Conservation (phyloP, 2,329 filamentous ascomycete genomes). For the Arthrobotrys iridis region DNA sequence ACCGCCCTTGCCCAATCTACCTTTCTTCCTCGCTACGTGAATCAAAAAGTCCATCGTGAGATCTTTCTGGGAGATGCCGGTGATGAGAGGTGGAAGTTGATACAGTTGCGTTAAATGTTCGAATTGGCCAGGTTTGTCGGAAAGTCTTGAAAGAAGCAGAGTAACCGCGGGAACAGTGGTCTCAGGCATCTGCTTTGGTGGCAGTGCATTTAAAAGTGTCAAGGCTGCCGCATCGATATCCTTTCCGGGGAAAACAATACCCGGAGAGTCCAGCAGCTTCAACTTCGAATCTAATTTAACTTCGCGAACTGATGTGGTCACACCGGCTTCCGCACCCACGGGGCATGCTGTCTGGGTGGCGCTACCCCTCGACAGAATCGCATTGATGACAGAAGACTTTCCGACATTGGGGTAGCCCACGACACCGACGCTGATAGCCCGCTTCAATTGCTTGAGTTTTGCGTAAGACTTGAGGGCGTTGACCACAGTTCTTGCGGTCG, state of each 20-base stretch:
- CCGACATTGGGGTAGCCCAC: slow-evolving; percentile 97
- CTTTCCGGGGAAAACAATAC: slow-evolving; percentile 85
- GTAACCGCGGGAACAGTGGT: slow-evolving; percentile 81
- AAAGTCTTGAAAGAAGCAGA: slow-evolving; percentile 83
- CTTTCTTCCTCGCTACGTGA: slow-evolving; percentile 92
- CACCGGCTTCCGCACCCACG: slow-evolving; percentile 88
- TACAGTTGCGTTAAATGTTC: slow-evolving; percentile 84
- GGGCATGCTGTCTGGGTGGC: slow-evolving; percentile 77
- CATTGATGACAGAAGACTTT: slow-evolving; percentile 96
- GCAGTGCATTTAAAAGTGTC: slow-evolving; percentile 87
- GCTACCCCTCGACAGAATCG: slow-evolving; percentile 80
- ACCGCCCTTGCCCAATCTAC: slow-evolving; percentile 85
- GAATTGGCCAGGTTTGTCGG: slow-evolving; percentile 76
- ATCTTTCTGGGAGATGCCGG: slow-evolving; percentile 71
- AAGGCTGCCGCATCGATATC: slow-evolving; percentile 75
- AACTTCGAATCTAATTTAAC: slow-evolving; percentile 96
- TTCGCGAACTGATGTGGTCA: slow-evolving; percentile 85
- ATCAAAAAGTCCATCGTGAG: slow-evolving; percentile 89
- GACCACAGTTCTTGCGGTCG: slow-evolving; percentile 84
- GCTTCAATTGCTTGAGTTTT: slow-evolving; percentile 82
- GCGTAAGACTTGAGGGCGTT: slow-evolving; percentile 90
- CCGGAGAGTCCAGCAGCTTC: slow-evolving; percentile 90
- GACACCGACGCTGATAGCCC: slow-evolving; percentile 87
- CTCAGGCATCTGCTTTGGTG: slow-evolving; percentile 92
- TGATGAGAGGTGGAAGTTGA: slow-evolving; percentile 80